phyloP scores from a whole-genome alignment of 768 basidiomycete species.

The Mycena albidolilacea region DNA sequence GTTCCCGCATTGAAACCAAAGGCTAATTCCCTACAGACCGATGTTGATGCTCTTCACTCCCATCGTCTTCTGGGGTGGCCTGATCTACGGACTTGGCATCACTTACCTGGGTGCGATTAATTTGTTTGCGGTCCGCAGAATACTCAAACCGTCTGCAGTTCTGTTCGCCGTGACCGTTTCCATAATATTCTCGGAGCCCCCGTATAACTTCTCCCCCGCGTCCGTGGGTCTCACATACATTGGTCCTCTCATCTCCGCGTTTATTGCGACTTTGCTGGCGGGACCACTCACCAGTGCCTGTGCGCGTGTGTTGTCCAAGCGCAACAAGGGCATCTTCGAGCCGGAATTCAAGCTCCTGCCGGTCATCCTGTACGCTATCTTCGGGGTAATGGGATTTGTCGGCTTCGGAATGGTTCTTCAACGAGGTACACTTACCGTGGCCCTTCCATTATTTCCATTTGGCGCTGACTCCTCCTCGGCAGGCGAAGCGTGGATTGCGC shows the following conservation, averaged over 20 bases:
- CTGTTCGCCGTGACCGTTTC: conserved; percentile 33
- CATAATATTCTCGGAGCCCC: conserved; percentile 27
- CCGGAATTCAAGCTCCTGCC: conserved; percentile 34
- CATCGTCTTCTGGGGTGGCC: conserved; percentile 29
- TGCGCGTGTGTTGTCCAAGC: conserved; percentile 26
- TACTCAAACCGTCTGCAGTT: conserved; percentile 4
- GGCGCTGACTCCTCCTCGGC: too few species aligned
- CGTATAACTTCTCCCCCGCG: conserved; percentile 22
- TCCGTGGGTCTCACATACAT: conserved; percentile 27
- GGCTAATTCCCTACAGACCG: background rate
- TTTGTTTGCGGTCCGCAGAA: background rate
- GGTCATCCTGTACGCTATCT: conserved; percentile 24
- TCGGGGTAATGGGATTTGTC: conserved; percentile 31
- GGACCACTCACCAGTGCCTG: conserved; percentile 25
- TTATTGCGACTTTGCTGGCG: conserved; percentile 18
- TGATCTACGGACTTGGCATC: conserved; percentile 24
- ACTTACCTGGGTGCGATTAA: conserved; percentile 1
- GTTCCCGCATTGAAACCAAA: background rate
- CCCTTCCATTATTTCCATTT: background rate
- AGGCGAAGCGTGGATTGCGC: conserved; percentile 28
- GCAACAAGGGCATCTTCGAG: conserved; percentile 33
- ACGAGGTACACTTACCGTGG: background rate
- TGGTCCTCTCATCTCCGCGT: conserved; percentile 26
- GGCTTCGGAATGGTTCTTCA: conserved; percentile 29
- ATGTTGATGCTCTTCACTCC: conserved; percentile 33